These are phyloP conservation scores for Marasmius oreades DNA, from an alignment of 1,284 basidiomycete species.

Conservation along the genomic window DNA sequence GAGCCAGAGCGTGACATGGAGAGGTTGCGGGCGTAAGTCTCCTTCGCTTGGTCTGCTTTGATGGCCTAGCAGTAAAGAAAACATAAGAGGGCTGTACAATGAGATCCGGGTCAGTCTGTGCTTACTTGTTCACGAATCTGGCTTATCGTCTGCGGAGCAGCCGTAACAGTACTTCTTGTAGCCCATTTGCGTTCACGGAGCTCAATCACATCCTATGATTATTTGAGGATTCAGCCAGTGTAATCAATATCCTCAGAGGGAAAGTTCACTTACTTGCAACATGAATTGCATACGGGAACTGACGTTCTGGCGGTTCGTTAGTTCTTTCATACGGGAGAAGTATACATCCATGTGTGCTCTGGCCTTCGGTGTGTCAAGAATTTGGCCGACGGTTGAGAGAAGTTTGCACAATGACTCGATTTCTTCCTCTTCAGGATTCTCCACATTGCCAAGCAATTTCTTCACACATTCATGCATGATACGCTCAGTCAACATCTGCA, in stretches of 20 bases:
- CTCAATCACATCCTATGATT: constrained; percentile 79
- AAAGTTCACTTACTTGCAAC: constrained; percentile 68
- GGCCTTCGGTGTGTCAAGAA: constrained; percentile 80
- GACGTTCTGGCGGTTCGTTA: constrained; percentile 72
- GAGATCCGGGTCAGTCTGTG: no score
- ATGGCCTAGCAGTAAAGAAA: constrained; percentile 34
- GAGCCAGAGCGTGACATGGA: constrained; percentile 71
- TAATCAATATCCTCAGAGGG: constrained; percentile 9
- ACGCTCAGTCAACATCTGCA: constrained; percentile 90
- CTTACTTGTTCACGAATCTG: constrained; percentile 85
- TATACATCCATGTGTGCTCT: constrained; percentile 88
- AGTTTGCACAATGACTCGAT: constrained; percentile 96
- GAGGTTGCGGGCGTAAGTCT: constrained; percentile 41
- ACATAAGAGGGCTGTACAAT: no score
- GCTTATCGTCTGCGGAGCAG: constrained; percentile 88
- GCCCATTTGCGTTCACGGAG: constrained; percentile 84
- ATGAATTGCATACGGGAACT: constrained; percentile 92
- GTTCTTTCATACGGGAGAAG: constrained; percentile 85
- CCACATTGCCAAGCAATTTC: constrained; percentile 89
- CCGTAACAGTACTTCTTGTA: constrained; percentile 66
- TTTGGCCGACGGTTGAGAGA: constrained; percentile 82
- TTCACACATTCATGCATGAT: constrained; percentile 98
- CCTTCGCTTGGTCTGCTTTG: constrained; percentile 71
- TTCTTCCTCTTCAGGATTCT: constrained; percentile 96
- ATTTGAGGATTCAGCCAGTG: constrained; percentile 13